Evolutionary conservation across 768 basidiomycete genomes (phyloP).

Genomic region (Suillus placidus): DNA sequence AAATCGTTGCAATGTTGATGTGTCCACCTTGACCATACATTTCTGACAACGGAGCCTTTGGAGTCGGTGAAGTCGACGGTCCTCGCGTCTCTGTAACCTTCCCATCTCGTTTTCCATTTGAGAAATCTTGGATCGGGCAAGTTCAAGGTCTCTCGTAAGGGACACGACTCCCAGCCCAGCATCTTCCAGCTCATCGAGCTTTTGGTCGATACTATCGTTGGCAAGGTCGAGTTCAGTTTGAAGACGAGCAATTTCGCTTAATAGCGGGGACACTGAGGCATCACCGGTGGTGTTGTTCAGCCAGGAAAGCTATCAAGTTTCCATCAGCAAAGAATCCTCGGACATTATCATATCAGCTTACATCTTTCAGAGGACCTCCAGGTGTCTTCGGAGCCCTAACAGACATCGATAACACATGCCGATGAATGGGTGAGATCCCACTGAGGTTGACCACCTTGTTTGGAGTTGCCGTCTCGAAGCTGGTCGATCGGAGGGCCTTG

Average conservation of each 20-base stretch:
- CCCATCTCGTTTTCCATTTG: slow-evolving; percentile 70
- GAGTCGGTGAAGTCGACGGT: slow-evolving; percentile 63
- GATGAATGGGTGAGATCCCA: slow-evolving; percentile 76
- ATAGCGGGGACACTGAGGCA: slow-evolving; percentile 57
- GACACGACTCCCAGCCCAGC: slow-evolving; percentile 75
- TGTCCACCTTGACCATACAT: slow-evolving; percentile 65
- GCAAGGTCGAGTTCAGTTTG: slow-evolving; percentile 77
- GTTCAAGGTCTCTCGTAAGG: slow-evolving; percentile 69
- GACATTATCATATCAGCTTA: slow-evolving; percentile 38
- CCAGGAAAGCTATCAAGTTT: slow-evolving; percentile 64
- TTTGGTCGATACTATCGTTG: slow-evolving; percentile 86
- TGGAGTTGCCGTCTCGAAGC: slow-evolving; percentile 59
- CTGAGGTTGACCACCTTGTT: slow-evolving; percentile 55
- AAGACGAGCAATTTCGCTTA: slow-evolving; percentile 73
- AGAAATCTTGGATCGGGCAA: slow-evolving; percentile 61
- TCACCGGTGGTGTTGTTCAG: slow-evolving; percentile 63
- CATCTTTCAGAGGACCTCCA: slow-evolving; percentile 77
- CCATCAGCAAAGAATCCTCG: slow-evolving; percentile 13
- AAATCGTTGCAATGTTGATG: slow-evolving; percentile 43
- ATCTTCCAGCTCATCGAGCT: slow-evolving; percentile 83
- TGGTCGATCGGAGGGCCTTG: slow-evolving; percentile 53
- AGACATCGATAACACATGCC: slow-evolving; percentile 70
- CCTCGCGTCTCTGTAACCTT: slow-evolving; percentile 65
- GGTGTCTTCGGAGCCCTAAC: slow-evolving; percentile 75
- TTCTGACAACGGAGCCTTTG: slow-evolving; percentile 68